Percentiles rank a stretch among this genome's conserved stretches.
Conservation (phyloP, 106 monocot species). For the Dendrobium nobile region DNA sequence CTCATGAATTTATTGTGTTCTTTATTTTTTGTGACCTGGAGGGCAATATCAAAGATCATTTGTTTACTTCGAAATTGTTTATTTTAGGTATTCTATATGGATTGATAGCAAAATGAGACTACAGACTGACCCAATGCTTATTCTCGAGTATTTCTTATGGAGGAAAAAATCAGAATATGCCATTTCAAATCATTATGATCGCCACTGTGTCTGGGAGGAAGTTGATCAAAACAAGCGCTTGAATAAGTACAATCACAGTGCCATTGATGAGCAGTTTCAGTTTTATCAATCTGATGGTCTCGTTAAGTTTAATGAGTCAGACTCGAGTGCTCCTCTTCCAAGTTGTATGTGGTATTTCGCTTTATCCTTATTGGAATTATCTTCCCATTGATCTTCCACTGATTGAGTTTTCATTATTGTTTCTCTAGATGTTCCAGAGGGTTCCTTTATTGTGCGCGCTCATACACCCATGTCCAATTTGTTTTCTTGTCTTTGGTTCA, state of each 20-base stretch:
- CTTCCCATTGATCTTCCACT: background rate
- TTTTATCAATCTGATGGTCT: conserved; percentile 88
- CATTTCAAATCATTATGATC: conserved; percentile 88
- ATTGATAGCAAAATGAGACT: conserved; percentile 90
- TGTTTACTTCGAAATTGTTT: conserved; percentile 5
- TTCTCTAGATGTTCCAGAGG: conserved; percentile 85
- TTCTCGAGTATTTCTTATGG: conserved; percentile 88
- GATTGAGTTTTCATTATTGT: background rate
- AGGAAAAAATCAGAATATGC: conserved; percentile 67
- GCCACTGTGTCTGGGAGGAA: conserved; percentile 92
- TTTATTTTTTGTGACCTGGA: background rate
- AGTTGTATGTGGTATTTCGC: conserved; percentile 50
- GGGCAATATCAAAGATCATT: too few relatives aligned
- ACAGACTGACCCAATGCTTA: conserved; percentile 62
- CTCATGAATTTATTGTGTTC: background rate
- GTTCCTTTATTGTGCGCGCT: conserved; percentile 89
- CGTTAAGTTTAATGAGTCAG: conserved; percentile 63
- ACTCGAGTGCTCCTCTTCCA: conserved; percentile 51
- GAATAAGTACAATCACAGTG: conserved; percentile 88
- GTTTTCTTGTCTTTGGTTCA: conserved; percentile 98
- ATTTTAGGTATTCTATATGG: conserved; percentile 88
- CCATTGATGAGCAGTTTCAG: conserved; percentile 85
- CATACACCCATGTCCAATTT: conserved; percentile 97
- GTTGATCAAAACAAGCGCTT: conserved; percentile 84
- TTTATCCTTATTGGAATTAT: background rate